Evolutionary conservation across 2,329 filamentous ascomycete species (phyloP).

Genomic region (Cladophialophora chaetospira): DNA sequence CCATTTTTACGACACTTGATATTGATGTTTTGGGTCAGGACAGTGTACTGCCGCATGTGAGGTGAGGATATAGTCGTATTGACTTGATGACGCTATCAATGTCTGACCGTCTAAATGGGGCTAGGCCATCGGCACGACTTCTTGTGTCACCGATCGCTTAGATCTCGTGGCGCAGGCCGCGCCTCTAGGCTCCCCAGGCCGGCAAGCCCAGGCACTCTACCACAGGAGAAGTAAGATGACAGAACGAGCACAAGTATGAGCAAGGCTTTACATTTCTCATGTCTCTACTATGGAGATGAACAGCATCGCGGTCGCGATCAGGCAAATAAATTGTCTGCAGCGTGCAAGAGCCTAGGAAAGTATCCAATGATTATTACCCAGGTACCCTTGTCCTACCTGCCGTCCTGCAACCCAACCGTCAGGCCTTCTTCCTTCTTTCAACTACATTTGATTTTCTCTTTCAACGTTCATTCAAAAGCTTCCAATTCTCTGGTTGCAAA

Average conservation of each 20-base stretch:
- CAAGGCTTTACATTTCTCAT: background rate
- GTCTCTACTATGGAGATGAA: background rate
- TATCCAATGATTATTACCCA: background rate
- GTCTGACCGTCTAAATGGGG: background rate
- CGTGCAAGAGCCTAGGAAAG: background rate
- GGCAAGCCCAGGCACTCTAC: too few species aligned
- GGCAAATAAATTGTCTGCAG: too few species aligned
- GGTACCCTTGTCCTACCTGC: background rate
- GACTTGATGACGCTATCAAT: slow-evolving; percentile 8
- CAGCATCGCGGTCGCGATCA: too few species aligned
- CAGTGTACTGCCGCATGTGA: background rate
- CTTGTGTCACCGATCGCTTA: slow-evolving; percentile 5
- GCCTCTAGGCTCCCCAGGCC: too few species aligned
- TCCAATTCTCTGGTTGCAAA: too few species aligned
- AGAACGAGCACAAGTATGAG: background rate
- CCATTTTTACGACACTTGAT: slow-evolving; percentile 9
- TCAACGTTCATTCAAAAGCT: background rate
- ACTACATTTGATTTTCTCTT: background rate
- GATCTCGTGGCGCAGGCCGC: slow-evolving; percentile 11
- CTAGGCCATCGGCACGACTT: background rate
- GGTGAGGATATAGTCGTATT: background rate
- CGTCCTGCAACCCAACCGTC: background rate
- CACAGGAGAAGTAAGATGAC: too few species aligned
- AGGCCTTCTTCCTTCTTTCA: background rate
- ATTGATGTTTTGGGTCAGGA: background rate